Evolutionary conservation across 805 yeast species (phyloP), one percentile per base, ranked within the genome.

Genomic region (Saccharomycopsis babjevae): DNA sequence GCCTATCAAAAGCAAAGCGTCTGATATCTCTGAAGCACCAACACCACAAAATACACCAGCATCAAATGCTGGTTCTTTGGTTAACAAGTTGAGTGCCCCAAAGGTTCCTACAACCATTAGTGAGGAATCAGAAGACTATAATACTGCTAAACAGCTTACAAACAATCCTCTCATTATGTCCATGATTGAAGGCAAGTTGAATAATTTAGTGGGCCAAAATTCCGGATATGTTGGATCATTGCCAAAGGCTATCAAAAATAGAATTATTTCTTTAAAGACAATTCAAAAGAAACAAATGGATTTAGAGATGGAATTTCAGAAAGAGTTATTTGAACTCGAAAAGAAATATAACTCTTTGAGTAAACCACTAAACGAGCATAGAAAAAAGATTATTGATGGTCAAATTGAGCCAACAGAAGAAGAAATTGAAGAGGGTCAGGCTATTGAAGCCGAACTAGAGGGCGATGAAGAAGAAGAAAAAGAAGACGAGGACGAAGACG

Each of bases 1-100:
- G 74, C 97, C 97, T 50, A 91, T 91, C 74, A 88, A 86, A 77
- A 81, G 79, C 71, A 83, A 83, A 70, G 59, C 59, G 61, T 87
- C 86, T 71, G 89, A 89, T 71, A 83, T 89, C 66, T 87, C 93
- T 65, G 83, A 85, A 69, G 98, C 99, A 6, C 99, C 99, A 54
- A 94, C 99, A 0, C 99, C 99, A 5, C 99, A 94, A 72, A 94
- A 94, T 79, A 94, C 99, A 0, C 99, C 99, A 16, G 89, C 98
- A 3, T 84, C 93, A 40, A 88, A 86, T 42, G 79, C 89, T 50
- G 84, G 83, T 64, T 85, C 92, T 25, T 88, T 84, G 70, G 76
- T 90, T 72, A 60, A 79, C 79, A 57, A 79, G 83, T 66, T 83
- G 82, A 20, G 74, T 79, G 22, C 74, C 78, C 64, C 78, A 43